Evolutionary conservation across 306 rosid genomes (phyloP), one percentile per base, ranked within the genome.

Genomic region (Clitoria ternatea): DNA sequence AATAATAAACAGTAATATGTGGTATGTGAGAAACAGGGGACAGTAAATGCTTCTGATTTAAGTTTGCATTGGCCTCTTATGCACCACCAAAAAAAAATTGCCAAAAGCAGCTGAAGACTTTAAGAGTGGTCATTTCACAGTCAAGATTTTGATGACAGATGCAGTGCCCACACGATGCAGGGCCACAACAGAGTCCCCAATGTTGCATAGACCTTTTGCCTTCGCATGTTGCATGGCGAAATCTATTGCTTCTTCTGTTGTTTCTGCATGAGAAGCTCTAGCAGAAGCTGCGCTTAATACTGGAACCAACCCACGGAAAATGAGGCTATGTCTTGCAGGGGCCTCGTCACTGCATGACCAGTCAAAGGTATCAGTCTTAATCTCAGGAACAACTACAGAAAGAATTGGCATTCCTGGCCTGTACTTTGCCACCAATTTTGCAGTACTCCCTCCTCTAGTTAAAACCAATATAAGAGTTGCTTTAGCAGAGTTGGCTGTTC

Each of bases 291-390:
- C 92, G 19, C 99, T 89, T 60, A 94, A 65, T 63, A 94, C 69
- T 0, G 99, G 99, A 79, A 94, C 81, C 88, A 94, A 72, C 22
- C 99, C 99, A n/a, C 99, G 96, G 77, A 94, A 87, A 32, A 94
- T 94, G 55, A 94, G 85, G 84, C 99, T 94, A 52, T 94, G 99
- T 86, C 99, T 90, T 11, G 97, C 99, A 47, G 99, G 99, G 43
- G 97, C 63, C 83, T 94, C 99, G 62, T 94, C 97, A 37, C 99
- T 94, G 89, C 97, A 91, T 6, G 89, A 86, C 96, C 95, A 94
- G 64, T 94, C 95, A 55, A 94, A 94, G n/a, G 83, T 77, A 74
- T 94, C 95, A 1, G 95, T 91, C 84, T 77, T 89, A 7, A 94
- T 84, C 82, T 94, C 99, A 12, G 99, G 99, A 81, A 94, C 99